Evolutionary conservation across 2,329 filamentous ascomycete genomes (phyloP).

Genomic region (Clonostachys chloroleuca): DNA sequence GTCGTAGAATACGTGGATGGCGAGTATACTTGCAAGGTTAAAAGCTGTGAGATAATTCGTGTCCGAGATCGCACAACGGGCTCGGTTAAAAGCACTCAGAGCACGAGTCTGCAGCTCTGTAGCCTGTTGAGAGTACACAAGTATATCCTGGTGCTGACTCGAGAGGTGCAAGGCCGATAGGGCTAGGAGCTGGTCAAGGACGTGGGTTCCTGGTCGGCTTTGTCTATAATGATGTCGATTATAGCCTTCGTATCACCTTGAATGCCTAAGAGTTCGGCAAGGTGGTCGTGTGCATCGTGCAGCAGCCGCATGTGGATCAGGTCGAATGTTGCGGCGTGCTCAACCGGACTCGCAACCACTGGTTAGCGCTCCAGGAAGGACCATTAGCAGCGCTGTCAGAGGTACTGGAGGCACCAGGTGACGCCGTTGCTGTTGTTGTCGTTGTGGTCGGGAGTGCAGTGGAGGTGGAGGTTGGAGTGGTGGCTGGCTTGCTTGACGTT

Average conservation of each 20-base stretch:
- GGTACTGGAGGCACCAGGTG: not conserved
- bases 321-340: not conserved
- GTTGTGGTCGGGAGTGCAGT: not conserved
- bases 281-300: not conserved
- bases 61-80: constrained; percentile 5
- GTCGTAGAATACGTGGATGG: constrained; percentile 28
- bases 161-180: not conserved
- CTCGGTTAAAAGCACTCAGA: constrained; percentile 19
- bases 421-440: not conserved
- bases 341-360: not conserved
- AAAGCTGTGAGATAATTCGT: constrained; percentile 20
- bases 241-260: not conserved
- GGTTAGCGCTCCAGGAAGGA: not conserved
- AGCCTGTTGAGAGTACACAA: constrained; percentile 9
- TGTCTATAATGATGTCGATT: not conserved
- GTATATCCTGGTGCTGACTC: not conserved
- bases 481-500: no score
- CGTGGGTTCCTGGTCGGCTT: not conserved
- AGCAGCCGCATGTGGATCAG: constrained; percentile 1
- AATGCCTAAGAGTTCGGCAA: not conserved
- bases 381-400: not conserved
- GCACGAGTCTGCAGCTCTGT: constrained; percentile 20
- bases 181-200: not conserved
- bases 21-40: constrained; percentile 20
- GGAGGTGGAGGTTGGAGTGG: not conserved